Conservation (phyloP, 495 filamentous ascomycete species). For the Neurospora discreta region DNA sequence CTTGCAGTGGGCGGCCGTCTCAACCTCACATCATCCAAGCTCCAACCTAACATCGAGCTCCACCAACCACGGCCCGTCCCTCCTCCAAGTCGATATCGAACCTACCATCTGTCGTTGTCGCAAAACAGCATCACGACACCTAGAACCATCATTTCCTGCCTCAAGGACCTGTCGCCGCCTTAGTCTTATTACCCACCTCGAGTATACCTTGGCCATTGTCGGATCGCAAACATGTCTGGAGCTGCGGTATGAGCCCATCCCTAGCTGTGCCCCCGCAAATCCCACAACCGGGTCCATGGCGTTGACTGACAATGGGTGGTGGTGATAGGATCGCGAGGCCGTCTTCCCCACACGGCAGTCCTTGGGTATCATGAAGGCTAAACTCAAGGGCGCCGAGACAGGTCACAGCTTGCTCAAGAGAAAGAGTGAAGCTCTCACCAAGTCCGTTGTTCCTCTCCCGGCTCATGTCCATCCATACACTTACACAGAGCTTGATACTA, state of each 20-base stretch:
- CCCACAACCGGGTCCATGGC: neutral
- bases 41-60: neutral
- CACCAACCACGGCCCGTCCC: neutral
- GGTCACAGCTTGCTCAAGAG: conserved; percentile 81
- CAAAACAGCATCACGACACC: neutral
- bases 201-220: neutral
- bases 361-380: conserved; percentile 91
- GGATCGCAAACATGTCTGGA: conserved; percentile 43
- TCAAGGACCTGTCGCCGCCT: neutral
- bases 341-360: conserved; percentile 99
- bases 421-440: conserved; percentile 88
- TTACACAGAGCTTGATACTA: neutral
- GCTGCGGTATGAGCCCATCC: conserved; percentile 36
- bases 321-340: conserved; percentile 64
- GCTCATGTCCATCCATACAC: neutral
- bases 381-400: conserved; percentile 92
- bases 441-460: conserved; percentile 35
- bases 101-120: neutral
- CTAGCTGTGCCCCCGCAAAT: neutral
- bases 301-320: conserved; percentile 8
- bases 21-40: neutral
- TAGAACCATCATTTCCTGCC: neutral
- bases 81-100: neutral
- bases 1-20: neutral
- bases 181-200: neutral